phyloP scores from a whole-genome alignment of 2,329 filamentous ascomycete genomes.

The Blastomyces gilchristii region DNA sequence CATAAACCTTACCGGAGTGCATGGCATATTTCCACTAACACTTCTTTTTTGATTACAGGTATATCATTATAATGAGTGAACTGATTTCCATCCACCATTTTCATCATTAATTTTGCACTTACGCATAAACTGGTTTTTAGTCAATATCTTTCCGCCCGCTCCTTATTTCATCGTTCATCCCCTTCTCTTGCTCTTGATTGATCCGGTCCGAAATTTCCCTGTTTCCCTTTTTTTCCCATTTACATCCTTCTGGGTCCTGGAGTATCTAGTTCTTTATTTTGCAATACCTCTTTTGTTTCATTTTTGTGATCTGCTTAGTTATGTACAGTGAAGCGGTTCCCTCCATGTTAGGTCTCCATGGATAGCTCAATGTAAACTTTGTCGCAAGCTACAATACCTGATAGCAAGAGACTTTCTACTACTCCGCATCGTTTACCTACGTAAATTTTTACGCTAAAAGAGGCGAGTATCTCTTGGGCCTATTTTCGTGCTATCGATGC shows the following conservation, averaged over 20 bases:
- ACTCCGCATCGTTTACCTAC: background rate
- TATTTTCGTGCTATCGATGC: background rate
- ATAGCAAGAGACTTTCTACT: background rate
- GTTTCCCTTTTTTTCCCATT: background rate
- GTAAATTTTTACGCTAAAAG: background rate
- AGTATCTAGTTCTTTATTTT: background rate
- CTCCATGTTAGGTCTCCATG: too few relatives aligned
- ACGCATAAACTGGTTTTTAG: background rate
- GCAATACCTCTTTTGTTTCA: background rate
- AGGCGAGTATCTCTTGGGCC: background rate
- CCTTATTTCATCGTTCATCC: background rate
- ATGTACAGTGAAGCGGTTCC: background rate
- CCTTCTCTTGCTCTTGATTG: background rate
- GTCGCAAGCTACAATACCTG: background rate
- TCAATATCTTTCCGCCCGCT: background rate
- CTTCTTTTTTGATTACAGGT: slow-evolving; percentile 45
- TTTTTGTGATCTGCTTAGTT: background rate
- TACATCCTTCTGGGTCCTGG: background rate
- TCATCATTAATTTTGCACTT: background rate
- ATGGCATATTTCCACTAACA: slow-evolving; percentile 8
- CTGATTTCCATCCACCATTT: background rate
- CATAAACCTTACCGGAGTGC: background rate
- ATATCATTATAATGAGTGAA: slow-evolving; percentile 80
- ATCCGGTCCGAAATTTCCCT: background rate
- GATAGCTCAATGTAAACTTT: too few relatives aligned